A percentile compares a stretch with the other conserved stretches of the same genome.
phyloP scores from a whole-genome alignment of 179 eudicot genomes.

The Heliamphora pulchella region DNA sequence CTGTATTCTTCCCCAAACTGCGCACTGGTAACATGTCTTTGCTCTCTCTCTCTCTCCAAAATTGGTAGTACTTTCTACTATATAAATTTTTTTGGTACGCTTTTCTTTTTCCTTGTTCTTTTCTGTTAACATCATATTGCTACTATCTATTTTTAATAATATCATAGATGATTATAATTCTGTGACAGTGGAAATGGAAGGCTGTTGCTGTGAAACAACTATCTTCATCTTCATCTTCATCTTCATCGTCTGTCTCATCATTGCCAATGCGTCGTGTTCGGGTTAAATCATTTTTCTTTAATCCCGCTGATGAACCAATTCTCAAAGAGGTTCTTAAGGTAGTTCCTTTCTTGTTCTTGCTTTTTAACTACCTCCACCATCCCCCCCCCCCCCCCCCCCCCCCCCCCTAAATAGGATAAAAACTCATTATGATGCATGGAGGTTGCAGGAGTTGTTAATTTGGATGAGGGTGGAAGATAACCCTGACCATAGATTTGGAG shows the following conservation, averaged over 20 bases:
- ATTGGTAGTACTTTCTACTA: too few species aligned
- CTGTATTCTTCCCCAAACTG: background rate
- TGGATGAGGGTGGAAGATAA: too few species aligned
- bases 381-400: too few species aligned
- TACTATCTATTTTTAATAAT: background rate
- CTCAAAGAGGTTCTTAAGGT: slow-evolving; percentile 37
- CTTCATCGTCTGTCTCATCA: background rate
- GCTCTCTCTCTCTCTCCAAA: background rate
- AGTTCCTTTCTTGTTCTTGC: background rate
- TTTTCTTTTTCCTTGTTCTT: background rate
- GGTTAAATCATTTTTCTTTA: slow-evolving; percentile 26
- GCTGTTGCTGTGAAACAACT: background rate
- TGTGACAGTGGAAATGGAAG: slow-evolving; percentile 7
- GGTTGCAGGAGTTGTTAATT: too few species aligned
- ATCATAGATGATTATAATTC: background rate
- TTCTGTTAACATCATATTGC: too few species aligned
- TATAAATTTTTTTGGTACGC: background rate
- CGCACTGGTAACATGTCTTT: background rate
- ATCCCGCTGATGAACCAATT: slow-evolving; percentile 28
- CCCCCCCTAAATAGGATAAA: too few species aligned
- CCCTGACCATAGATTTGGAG: too few species aligned
- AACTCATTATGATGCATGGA: too few species aligned
- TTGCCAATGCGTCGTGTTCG: slow-evolving; percentile 7
- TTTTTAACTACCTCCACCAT: too few species aligned
- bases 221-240: background rate